These are phyloP conservation scores for Melaleuca quinquenervia DNA, from an alignment of 345 rosid species.

Conservation along the genomic window DNA sequence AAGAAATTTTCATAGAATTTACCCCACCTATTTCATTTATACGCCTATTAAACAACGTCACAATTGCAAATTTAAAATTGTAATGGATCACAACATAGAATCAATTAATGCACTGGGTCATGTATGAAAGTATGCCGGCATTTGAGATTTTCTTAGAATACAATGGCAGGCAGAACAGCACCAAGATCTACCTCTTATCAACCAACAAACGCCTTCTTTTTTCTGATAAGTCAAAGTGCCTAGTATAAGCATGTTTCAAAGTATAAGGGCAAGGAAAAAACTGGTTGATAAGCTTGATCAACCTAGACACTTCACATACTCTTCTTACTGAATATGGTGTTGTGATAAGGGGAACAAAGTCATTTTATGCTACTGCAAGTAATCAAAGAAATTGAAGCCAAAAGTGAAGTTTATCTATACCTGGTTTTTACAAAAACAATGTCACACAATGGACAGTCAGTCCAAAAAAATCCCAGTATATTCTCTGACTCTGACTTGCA, in stretches of 20 bases:
- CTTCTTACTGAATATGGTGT: neutral
- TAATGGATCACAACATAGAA: neutral
- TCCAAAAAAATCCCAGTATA: slow-evolving; percentile 92
- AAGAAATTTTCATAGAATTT: neutral
- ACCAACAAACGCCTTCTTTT: neutral
- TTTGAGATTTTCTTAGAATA: neutral
- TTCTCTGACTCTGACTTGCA: slow-evolving; percentile 74
- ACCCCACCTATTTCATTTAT: neutral
- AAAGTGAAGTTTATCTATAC: slow-evolving; percentile 17
- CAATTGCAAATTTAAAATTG: neutral
- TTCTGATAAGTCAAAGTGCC: neutral
- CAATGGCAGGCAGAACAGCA: neutral
- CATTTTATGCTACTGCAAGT: neutral
- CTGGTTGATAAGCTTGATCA: neutral
- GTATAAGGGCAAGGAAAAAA: neutral
- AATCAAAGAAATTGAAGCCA: neutral
- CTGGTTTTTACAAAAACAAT: slow-evolving; percentile 87
- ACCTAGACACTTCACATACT: neutral
- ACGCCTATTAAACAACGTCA: neutral
- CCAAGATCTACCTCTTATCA: neutral
- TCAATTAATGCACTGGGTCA: neutral
- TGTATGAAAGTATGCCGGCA: neutral
- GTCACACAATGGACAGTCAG: slow-evolving; percentile 80
- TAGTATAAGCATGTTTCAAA: neutral
- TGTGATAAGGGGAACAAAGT: neutral